These are phyloP conservation scores for Paecilomyces sp. DNA, from an alignment of 2,329 filamentous ascomycete genomes.

Conservation along the genomic window DNA sequence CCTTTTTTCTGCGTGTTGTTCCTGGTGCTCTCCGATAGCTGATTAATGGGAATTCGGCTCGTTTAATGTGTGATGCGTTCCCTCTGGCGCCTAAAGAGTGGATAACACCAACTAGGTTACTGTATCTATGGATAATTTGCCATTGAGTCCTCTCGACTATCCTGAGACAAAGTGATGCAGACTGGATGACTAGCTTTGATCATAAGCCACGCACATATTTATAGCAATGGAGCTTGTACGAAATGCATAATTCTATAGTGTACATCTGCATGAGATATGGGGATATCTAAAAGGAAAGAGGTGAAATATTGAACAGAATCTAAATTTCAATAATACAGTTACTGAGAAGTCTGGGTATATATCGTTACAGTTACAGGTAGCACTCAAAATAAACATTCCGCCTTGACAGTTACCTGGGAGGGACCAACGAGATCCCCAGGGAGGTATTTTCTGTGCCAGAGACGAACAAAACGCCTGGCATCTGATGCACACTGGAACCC, in stretches of 20 bases:
- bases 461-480: slow-evolving; percentile 45
- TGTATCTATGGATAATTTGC: background rate
- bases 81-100: background rate
- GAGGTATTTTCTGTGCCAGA: slow-evolving; percentile 47
- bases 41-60: background rate
- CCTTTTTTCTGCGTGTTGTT: slow-evolving; percentile 7
- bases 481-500: slow-evolving; percentile 50
- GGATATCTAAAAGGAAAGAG: background rate
- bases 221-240: background rate
- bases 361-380: background rate
- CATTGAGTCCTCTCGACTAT: background rate
- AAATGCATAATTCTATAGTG: background rate
- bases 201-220: background rate
- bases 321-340: background rate
- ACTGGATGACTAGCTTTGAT: background rate
- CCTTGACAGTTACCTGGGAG: slow-evolving; percentile 9
- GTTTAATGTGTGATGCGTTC: background rate
- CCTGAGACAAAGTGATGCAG: background rate
- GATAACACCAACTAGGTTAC: background rate
- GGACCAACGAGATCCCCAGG: slow-evolving; percentile 12
- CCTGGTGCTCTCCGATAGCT: slow-evolving; percentile 1
- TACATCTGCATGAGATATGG: background rate
- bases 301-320: background rate
- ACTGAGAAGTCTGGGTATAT: background rate
- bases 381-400: slow-evolving; percentile 13